These are phyloP conservation scores for Eleusine indica DNA, from an alignment of 176 grass and related monocot species.

Conservation along the genomic window DNA sequence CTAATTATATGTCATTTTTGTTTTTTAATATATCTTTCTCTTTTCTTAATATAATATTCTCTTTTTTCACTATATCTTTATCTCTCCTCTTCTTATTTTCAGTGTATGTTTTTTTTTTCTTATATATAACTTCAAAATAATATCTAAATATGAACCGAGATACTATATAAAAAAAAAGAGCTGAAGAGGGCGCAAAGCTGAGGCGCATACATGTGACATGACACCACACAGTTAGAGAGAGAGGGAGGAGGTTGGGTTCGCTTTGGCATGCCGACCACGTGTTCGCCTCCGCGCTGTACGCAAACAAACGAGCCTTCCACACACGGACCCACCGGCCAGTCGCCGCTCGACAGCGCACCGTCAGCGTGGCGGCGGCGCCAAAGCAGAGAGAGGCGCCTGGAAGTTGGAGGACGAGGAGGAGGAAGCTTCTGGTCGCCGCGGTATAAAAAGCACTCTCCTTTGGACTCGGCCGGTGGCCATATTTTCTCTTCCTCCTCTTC, in stretches of 20 bases:
- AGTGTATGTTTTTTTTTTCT: too few relatives aligned
- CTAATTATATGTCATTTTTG: too few relatives aligned
- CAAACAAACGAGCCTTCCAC: neutral
- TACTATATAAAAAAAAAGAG: too few relatives aligned
- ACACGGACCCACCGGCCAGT: neutral
- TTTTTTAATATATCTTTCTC: too few relatives aligned
- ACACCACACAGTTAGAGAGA: too few relatives aligned
- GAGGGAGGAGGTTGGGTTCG: neutral
- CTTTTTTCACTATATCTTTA: too few relatives aligned
- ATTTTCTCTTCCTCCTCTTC: neutral
- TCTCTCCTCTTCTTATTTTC: too few relatives aligned
- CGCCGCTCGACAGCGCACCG: neutral
- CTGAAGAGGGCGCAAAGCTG: neutral
- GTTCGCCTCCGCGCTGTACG: neutral
- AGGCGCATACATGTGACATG: neutral
- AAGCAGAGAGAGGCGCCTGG: neutral
- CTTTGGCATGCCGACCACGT: conserved; percentile 39
- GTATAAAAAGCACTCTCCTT: neutral
- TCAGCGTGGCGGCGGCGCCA: neutral
- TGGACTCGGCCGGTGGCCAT: neutral
- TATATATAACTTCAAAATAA: too few relatives aligned
- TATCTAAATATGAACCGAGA: too few relatives aligned
- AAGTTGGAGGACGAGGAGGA: neutral
- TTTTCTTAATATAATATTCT: too few relatives aligned
- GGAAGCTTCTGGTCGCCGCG: neutral